These are phyloP conservation scores for Cruciata laevipes DNA, from an alignment of 257 asterid genomes.

Conservation along the genomic window DNA sequence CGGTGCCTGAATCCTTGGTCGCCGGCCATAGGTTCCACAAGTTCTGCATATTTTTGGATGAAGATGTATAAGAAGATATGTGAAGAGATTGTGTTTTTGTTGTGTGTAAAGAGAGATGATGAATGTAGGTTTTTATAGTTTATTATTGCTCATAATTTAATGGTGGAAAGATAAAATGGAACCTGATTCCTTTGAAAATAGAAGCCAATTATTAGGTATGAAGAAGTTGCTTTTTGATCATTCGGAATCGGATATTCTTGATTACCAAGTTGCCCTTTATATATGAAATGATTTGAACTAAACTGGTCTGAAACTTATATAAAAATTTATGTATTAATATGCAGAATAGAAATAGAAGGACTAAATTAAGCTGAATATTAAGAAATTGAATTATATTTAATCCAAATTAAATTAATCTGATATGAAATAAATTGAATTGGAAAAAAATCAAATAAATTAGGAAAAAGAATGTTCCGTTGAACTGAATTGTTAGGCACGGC, in stretches of 20 bases:
- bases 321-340: no score
- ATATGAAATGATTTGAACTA: no score
- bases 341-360: no score
- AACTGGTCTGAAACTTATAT: no score
- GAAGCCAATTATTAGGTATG: no score
- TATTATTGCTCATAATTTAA: conserved; percentile 8
- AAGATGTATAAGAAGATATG: not conserved
- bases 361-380: no score
- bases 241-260: not conserved
- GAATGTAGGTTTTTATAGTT: conserved; percentile 8
- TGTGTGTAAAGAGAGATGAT: not conserved
- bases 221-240: not conserved
- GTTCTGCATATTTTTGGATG: conserved; percentile 1
- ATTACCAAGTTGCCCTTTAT: no score
- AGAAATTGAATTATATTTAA: no score
- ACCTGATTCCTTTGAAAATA: conserved; percentile 27
- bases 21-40: not conserved
- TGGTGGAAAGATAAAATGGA: conserved; percentile 18
- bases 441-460: no score
- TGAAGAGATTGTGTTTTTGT: no score
- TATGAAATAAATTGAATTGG: no score
- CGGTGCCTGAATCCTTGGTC: not conserved
- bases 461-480: not conserved
- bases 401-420: no score
- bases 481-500: not conserved